Conservation (phyloP, 768 basidiomycete species). For the Pholiota molesta region DNA sequence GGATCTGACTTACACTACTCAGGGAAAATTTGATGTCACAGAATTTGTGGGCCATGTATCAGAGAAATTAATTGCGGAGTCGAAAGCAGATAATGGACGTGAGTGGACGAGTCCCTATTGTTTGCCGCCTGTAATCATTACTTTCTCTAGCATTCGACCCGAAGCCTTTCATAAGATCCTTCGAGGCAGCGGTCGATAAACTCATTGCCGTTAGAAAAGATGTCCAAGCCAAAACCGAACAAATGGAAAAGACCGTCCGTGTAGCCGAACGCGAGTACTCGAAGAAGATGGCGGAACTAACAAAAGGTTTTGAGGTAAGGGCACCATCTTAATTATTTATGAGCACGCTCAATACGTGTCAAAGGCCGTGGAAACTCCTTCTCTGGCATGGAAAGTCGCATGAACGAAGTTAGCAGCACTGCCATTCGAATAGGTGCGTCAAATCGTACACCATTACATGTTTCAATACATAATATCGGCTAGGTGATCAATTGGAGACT, state of each 20-base stretch:
- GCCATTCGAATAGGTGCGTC: conserved; percentile 88
- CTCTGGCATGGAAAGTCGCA: conserved; percentile 84
- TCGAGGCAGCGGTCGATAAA: conserved; percentile 89
- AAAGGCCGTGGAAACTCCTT: conserved; percentile 91
- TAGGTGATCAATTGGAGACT: conserved; percentile 95
- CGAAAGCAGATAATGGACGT: conserved; percentile 85
- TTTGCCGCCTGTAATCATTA: not conserved
- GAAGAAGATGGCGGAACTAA: conserved; percentile 90
- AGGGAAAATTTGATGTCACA: conserved; percentile 92
- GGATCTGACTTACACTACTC: conserved; percentile 1
- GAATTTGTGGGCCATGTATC: conserved; percentile 86
- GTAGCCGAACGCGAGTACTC: conserved; percentile 93
- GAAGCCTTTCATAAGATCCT: conserved; percentile 88
- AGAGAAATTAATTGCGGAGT: conserved; percentile 86
- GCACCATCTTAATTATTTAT: not conserved
- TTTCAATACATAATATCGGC: not conserved
- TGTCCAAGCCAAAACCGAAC: conserved; percentile 87
- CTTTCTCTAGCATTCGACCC: conserved; percentile 83
- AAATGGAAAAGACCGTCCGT: conserved; percentile 89
- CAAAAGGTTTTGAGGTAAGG: conserved; percentile 90
- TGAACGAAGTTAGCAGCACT: conserved; percentile 92
- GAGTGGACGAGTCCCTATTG: conserved; percentile 20
- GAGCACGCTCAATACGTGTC: not conserved
- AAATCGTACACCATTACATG: not conserved
- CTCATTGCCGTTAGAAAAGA: conserved; percentile 87